Base-by-base conservation (phyloP, 2,329 filamentous ascomycete species). In the Diaporthe amygdali region DNA sequence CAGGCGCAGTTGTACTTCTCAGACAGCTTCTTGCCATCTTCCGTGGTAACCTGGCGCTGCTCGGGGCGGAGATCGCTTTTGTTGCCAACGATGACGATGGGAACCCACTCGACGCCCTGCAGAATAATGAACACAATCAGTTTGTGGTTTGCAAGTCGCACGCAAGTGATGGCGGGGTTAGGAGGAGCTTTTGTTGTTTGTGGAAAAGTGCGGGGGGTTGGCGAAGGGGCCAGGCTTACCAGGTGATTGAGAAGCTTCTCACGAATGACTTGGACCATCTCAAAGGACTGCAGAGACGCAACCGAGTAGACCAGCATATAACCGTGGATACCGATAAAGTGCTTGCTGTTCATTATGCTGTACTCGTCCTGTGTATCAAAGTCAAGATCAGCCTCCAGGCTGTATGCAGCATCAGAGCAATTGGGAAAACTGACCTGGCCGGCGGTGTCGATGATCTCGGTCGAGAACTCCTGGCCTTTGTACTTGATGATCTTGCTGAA, bases 251-350 rank as follows among this genome's bases (percentile, higher is more conserved):
- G 86, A 74, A 99, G 98, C 88, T 98, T 99, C 81, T 98, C 96
- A 32, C 95, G 89, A 76, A 99, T 97, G 72, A 98, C 94, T 78
- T 94, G 91, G 64, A 97, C 93, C 96, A 98, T 99, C 81, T 99
- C 96, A 79, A 98, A 98, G 12, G 95, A 97, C 77, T 96, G 93
- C 78, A 94, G 91, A 59, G 94, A 97, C 27, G 94, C 93, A 63
- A 99, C 95, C n/a, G 95, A 97, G 84, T 99, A 99, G 61, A 98
- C 96, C 72, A 99, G 92, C 89, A 99, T 95, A 83, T 98, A 99
- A 70, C 96, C 96, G 85, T 99, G 96, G 76, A 98, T 98, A 74
- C 96, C 96, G 81, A 99, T 98, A 79, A 98, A 98, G 81, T 98
- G 96, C 85, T 98, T 98, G 74, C 94, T 97, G 83, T 98, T 98